Evolutionary conservation across 495 filamentous ascomycete genomes (phyloP).

Genomic region (Rostrohypoxylon terebratum): DNA sequence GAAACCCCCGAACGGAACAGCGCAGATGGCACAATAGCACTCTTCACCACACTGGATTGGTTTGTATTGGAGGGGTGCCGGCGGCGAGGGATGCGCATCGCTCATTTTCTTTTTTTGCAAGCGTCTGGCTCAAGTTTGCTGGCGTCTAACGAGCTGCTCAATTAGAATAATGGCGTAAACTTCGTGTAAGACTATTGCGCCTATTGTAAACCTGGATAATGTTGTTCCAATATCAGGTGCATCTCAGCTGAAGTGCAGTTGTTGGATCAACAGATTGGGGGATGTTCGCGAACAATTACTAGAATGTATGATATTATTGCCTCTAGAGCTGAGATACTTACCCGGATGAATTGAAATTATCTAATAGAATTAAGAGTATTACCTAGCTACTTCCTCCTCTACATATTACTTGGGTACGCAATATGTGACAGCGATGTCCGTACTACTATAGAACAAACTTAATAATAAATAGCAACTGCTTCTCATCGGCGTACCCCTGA

Average conservation of each 20-base stretch:
- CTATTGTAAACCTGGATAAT: background rate
- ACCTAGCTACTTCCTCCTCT: background rate
- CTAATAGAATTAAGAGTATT: background rate
- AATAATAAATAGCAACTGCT: background rate
- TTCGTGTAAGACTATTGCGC: background rate
- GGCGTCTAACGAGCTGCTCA: background rate
- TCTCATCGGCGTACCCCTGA: background rate
- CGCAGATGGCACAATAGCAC: constrained; percentile 29
- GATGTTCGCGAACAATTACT: background rate
- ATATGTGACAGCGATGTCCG: background rate
- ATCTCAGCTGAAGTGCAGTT: background rate
- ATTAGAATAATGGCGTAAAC: background rate
- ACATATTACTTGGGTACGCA: no score
- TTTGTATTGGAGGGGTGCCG: background rate
- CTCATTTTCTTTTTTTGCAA: background rate
- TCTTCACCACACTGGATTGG: background rate
- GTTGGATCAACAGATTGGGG: background rate
- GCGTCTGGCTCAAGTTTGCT: background rate
- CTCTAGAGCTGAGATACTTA: background rate
- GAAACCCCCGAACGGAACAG: constrained; percentile 1
- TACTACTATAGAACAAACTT: no score
- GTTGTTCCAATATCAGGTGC: background rate
- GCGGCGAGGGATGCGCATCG: background rate
- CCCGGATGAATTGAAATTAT: background rate
- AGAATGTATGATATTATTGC: background rate